Evolutionary conservation across 371 early-diverging fungal genomes (phyloP), one percentile per base, ranked within the genome.

Genomic region (Edhazardia aedis): DNA sequence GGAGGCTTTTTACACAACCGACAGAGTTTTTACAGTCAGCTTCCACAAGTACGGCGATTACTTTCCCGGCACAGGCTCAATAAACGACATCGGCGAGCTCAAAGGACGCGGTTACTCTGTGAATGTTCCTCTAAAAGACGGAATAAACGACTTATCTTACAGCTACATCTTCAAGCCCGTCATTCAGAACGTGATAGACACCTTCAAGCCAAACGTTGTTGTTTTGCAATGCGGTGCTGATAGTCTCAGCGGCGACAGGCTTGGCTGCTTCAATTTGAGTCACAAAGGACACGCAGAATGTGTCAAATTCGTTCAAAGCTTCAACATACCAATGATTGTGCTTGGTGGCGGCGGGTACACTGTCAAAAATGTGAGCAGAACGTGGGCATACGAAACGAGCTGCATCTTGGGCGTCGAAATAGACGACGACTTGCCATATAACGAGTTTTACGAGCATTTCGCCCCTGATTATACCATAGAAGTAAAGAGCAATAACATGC

Each of bases 221-320:
- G 88, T 95, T n/a, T 64, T 98, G 62, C 99, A 98, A 71, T 89
- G 90, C 70, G 99, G 99, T 52, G 89, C 95, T 1, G 99, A 98
- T 65, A 93, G 93, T 9, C 71, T 98, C n/a, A 81, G 85, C 36
- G 91, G 91, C 7, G 99, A 98, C 69, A 81, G 88, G 48, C 75
- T 98, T 37, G 99, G 99, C 21, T 86, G 89, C 64, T 98, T 95
- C 70, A 94, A 93, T 71, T 68, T 98, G 23, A 84, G 86, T 1
- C 43, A 63, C 27, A 42, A 30, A 59, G 82, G 79, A 6, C 85
- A 94, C 58, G 88, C 86, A 6, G 77, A 78, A 42, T 89, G 94
- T 55, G 84, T 92, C 11, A 79, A 81, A 47, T 90, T 82, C 64
- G 81, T 93, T 49, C 88, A 86, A 58, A 78, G 75, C 19, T 83